A percentile compares a stretch with the other conserved stretches of the same genome.
These are phyloP conservation scores for Saraca asoca DNA, from an alignment of 331 rosid species.

Conservation along the genomic window DNA sequence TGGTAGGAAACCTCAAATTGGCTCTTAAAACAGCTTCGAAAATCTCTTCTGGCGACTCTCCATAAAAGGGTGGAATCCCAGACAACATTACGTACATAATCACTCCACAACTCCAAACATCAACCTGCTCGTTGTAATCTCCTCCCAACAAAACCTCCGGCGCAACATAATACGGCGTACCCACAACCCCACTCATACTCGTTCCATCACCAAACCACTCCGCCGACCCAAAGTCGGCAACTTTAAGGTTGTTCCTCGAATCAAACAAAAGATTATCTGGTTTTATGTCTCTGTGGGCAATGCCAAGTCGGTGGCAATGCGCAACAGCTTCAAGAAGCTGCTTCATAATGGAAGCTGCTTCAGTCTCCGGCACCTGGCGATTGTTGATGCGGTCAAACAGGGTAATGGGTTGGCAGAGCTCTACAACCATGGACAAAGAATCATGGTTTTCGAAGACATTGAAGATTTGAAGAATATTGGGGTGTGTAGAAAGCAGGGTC, in stretches of 20 bases:
- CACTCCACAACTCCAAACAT: slow-evolving; percentile 85
- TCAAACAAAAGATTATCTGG: slow-evolving; percentile 79
- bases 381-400: slow-evolving; percentile 70
- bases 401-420: slow-evolving; percentile 64
- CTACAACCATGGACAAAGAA: slow-evolving; percentile 57
- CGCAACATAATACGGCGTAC: slow-evolving; percentile 88
- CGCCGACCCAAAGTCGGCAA: slow-evolving; percentile 87
- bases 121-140: slow-evolving; percentile 67
- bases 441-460: slow-evolving; percentile 61
- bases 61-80: slow-evolving; percentile 82
- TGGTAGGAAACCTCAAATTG: slow-evolving; percentile 73
- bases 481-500: slow-evolving; percentile 69
- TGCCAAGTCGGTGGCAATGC: slow-evolving; percentile 73
- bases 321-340: slow-evolving; percentile 57
- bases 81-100: slow-evolving; percentile 72
- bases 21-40: slow-evolving; percentile 76
- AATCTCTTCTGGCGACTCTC: slow-evolving; percentile 65
- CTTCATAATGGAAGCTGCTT: slow-evolving; percentile 49
- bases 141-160: slow-evolving; percentile 81
- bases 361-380: slow-evolving; percentile 43
- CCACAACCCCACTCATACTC: slow-evolving; percentile 63
- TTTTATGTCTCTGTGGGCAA: slow-evolving; percentile 76
- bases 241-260: slow-evolving; percentile 47
- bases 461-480: slow-evolving; percentile 63
- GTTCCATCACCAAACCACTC: slow-evolving; percentile 66